Evolutionary conservation across 441 rosid species (phyloP).

Genomic region (Manihot esculenta): DNA sequence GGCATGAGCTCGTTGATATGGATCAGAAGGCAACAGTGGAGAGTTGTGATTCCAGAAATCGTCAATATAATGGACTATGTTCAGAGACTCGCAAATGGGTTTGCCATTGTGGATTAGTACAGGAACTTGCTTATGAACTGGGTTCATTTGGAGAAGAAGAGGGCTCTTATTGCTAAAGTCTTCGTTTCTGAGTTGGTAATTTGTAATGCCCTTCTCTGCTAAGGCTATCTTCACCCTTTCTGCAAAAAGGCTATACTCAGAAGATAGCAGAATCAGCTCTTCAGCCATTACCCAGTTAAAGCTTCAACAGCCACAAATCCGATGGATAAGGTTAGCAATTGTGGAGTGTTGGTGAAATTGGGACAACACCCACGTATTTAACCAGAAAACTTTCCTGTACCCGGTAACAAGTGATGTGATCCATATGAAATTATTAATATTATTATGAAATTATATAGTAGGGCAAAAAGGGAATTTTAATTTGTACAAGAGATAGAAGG

Average conservation of each 20-base stretch:
- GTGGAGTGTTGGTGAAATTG: not conserved
- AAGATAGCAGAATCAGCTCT: not conserved
- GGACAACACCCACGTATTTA: not conserved
- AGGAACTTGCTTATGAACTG: not conserved
- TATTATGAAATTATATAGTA: no score
- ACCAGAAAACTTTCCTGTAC: no score
- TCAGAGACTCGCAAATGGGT: constrained; percentile 11
- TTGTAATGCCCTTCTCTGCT: not conserved
- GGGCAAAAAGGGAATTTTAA: no score
- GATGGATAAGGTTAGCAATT: no score
- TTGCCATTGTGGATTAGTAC: not conserved
- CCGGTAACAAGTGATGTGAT: no score
- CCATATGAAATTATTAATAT: no score
- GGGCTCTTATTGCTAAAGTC: not conserved
- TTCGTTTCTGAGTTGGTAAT: not conserved
- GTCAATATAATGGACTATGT: not conserved
- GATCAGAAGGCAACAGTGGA: constrained; percentile 12
- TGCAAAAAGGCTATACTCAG: not conserved
- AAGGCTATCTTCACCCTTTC: constrained; percentile 9
- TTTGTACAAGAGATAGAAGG: no score
- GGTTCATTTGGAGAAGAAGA: constrained; percentile 10
- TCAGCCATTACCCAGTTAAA: not conserved
- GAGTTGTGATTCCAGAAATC: constrained; percentile 1
- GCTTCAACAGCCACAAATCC: not conserved
- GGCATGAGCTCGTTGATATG: constrained; percentile 1